Percentiles rank a stretch among this genome's conserved stretches.
Evolutionary conservation across 176 grass and related monocot species (phyloP).

Genomic region (Avena insularis): DNA sequence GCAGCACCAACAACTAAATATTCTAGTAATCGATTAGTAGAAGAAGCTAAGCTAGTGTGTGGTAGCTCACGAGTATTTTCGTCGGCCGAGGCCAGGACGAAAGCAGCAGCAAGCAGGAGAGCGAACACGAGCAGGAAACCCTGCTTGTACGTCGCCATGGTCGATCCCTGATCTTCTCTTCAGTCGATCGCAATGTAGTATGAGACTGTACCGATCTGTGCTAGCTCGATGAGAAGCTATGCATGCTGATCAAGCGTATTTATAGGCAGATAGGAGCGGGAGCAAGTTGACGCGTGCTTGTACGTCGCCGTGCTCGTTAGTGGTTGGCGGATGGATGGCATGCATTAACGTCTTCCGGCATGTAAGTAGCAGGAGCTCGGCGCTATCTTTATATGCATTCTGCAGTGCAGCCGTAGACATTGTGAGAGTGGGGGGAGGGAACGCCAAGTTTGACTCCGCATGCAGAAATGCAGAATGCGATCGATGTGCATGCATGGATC

Average conservation of each 20-base stretch:
- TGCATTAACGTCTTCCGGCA: neutral
- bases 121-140: conserved; percentile 44
- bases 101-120: conserved; percentile 48
- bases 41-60: neutral
- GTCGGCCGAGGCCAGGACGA: conserved; percentile 47
- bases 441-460: neutral
- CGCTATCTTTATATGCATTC: neutral
- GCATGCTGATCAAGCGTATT: conserved; percentile 14
- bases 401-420: neutral
- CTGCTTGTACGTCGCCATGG: conserved; percentile 54
- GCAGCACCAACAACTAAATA: neutral
- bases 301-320: neutral
- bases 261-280: neutral
- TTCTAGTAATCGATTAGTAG: neutral
- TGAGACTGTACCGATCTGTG: too few relatives aligned
- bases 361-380: neutral
- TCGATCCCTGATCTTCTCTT: neutral
- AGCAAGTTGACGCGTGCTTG: neutral
- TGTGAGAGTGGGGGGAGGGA: neutral
- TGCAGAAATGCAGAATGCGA: too few relatives aligned
- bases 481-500: neutral
- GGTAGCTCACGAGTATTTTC: conserved; percentile 43
- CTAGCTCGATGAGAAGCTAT: conserved; percentile 9
- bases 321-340: neutral
- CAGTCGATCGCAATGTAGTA: neutral